Base-by-base conservation (phyloP, 2,329 filamentous ascomycete genomes). In the Pseudogymnoascus sp. region DNA sequence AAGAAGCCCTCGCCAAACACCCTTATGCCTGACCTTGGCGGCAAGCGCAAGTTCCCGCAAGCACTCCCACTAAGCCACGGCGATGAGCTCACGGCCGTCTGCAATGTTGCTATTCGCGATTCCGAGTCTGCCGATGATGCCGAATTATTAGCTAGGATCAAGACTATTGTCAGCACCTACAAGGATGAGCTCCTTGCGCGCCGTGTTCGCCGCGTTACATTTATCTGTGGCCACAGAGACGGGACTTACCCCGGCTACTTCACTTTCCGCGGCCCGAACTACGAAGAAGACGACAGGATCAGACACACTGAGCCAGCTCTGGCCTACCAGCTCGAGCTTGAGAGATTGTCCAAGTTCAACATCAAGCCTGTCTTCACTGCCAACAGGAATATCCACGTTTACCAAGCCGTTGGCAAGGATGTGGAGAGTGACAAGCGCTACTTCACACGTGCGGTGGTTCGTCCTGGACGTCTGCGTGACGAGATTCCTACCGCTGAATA, bases 401-500 rank as follows among this genome's bases (percentile, higher is more conserved):
- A 97, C 78, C 93, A 97, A 82, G 95, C 91, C 69, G 81, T 96
- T 71, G 95, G 95, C 73, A 99, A 97, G 82, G 90, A 90, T 60
- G 89, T 93, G 40, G 93, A 97, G 75, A 93, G 90, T 63, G 95
- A 99, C 78, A 97, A 97, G 86, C 89, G 95, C 70, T 99, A 97
- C 84, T 99, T 99, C 76, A 95, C 95, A 60, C 91, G 95, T 76
- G 93, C 93, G 65, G 91, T 97, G 59, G 96, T 99, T 69, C 88
- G 95, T 71, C 91, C 95, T 66, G 95, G 95, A 59, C 90, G 93
- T 74, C 88, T 99, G 63, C 89, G 93, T 70, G 95, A 99, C 73
- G 93, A 97, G 78, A 97, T 99, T 66, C 93, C 95, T 38, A 97
- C 93, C n/a, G 91, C 91, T 0, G 95, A 99, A 78, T 99, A 99